Conservation (phyloP, 768 basidiomycete genomes). For the Leccinum aurantiacum region DNA sequence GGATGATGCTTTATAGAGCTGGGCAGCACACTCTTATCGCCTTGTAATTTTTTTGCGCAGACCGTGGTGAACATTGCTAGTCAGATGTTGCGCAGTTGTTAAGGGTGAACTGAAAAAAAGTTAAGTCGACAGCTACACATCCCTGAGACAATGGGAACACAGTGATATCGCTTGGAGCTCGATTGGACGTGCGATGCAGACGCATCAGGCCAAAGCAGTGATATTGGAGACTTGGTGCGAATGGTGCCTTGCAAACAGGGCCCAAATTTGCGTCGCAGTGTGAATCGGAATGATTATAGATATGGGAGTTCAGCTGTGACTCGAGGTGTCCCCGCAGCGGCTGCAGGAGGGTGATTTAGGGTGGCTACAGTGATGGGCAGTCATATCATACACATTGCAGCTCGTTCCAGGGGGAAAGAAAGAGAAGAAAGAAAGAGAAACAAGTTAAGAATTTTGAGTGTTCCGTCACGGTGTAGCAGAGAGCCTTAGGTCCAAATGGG, state of each 20-base stretch:
- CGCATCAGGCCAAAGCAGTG: not conserved
- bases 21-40: not conserved
- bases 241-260: not conserved
- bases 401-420: not conserved
- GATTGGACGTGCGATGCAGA: not conserved
- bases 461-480: not conserved
- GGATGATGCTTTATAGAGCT: conserved; percentile 5
- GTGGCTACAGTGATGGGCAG: not conserved
- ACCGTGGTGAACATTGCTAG: not conserved
- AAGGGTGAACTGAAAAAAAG: not conserved
- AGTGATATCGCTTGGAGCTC: not conserved
- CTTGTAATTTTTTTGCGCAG: not conserved
- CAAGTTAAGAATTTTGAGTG: not conserved
- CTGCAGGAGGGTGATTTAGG: not conserved
- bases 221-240: not conserved
- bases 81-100: not conserved
- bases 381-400: not conserved
- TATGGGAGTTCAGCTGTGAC: not conserved
- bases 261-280: not conserved
- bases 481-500: not conserved
- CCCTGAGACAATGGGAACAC: conserved; percentile 10
- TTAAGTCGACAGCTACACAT: not conserved
- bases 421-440: not conserved
- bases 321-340: not conserved
- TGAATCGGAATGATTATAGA: not conserved